A percentile compares a stretch with the other conserved stretches of the same genome.
Evolutionary conservation across 129 eudicot species (phyloP).

Genomic region (Artemisia tridentata): DNA sequence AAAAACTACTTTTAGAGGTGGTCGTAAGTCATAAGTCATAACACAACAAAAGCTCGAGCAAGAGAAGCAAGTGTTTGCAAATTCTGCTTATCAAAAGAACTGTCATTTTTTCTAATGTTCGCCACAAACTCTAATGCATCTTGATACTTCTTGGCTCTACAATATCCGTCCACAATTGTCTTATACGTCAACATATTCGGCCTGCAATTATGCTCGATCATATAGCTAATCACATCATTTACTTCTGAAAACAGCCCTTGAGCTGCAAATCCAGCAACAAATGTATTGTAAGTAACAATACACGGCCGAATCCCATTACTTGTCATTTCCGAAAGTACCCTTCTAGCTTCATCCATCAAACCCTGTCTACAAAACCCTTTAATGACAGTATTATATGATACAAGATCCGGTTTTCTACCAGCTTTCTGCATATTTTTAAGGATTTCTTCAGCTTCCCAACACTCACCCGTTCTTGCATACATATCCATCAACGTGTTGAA

Average conservation of each 20-base stretch:
- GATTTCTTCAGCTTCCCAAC: slow-evolving; percentile 94
- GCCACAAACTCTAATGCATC: slow-evolving; percentile 87
- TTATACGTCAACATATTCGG: slow-evolving; percentile 90
- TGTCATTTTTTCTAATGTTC: slow-evolving; percentile 56
- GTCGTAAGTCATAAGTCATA: slow-evolving; percentile 41
- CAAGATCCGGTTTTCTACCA: slow-evolving; percentile 80
- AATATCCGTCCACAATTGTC: slow-evolving; percentile 79
- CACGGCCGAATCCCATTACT: slow-evolving; percentile 77
- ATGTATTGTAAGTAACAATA: slow-evolving; percentile 83
- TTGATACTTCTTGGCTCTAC: slow-evolving; percentile 67
- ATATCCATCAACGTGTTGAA: slow-evolving; percentile 90
- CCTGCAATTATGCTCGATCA: slow-evolving; percentile 77
- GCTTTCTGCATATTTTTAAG: slow-evolving; percentile 50
- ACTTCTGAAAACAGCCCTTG: slow-evolving; percentile 72
- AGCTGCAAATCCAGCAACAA: slow-evolving; percentile 83
- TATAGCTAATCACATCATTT: slow-evolving; percentile 74
- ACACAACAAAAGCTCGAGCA: slow-evolving; percentile 51
- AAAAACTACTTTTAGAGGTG: background rate
- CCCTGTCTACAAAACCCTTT: slow-evolving; percentile 94
- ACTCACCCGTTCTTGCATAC: slow-evolving; percentile 85
- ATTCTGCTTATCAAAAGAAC: slow-evolving; percentile 48
- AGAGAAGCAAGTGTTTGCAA: slow-evolving; percentile 55
- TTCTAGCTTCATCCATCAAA: slow-evolving; percentile 89
- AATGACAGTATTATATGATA: slow-evolving; percentile 90
- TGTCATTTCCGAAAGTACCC: slow-evolving; percentile 80